These are phyloP conservation scores for Prorocentrum cordatum DNA, from an alignment of 169 alveolate genomes.

Conservation along the genomic window DNA sequence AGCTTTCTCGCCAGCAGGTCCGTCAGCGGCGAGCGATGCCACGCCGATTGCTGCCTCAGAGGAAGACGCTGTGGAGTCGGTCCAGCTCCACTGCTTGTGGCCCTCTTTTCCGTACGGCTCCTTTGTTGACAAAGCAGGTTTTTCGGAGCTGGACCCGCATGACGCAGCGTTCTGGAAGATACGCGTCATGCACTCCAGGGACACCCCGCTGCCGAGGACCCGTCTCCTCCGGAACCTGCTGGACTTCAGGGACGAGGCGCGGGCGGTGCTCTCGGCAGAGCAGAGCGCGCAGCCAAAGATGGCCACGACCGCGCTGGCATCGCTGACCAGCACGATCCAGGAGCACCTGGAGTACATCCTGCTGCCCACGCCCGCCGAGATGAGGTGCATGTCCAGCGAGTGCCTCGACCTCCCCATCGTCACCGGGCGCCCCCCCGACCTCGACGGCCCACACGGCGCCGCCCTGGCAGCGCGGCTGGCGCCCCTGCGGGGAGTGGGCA, in stretches of 20 bases:
- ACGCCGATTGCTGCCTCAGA: too few relatives aligned
- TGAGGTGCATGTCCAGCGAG: background rate
- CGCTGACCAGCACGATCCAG: constrained; percentile 9
- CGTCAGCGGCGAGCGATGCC: too few relatives aligned
- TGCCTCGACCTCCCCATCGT: background rate
- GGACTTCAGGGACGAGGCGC: constrained; percentile 30
- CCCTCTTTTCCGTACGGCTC: constrained; percentile 38
- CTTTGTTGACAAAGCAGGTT: constrained; percentile 13
- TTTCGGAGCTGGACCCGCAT: constrained; percentile 22
- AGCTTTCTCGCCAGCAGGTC: too few relatives aligned
- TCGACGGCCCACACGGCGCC: background rate
- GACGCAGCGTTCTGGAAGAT: constrained; percentile 41
- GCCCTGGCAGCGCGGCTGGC: too few relatives aligned
- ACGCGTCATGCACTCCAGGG: background rate
- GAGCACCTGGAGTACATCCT: constrained; percentile 37
- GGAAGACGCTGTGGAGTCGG: background rate
- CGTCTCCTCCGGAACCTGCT: background rate
- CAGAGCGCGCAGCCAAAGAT: constrained; percentile 27
- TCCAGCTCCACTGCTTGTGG: constrained; percentile 11
- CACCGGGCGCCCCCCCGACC: background rate
- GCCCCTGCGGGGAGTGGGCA: background rate
- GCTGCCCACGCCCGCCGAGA: constrained; percentile 31
- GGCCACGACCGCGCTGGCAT: constrained; percentile 42
- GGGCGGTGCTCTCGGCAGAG: constrained; percentile 22
- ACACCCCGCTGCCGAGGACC: background rate